Base-by-base conservation (phyloP, 2,329 filamentous ascomycete species). In the Sarocladium oryzae region DNA sequence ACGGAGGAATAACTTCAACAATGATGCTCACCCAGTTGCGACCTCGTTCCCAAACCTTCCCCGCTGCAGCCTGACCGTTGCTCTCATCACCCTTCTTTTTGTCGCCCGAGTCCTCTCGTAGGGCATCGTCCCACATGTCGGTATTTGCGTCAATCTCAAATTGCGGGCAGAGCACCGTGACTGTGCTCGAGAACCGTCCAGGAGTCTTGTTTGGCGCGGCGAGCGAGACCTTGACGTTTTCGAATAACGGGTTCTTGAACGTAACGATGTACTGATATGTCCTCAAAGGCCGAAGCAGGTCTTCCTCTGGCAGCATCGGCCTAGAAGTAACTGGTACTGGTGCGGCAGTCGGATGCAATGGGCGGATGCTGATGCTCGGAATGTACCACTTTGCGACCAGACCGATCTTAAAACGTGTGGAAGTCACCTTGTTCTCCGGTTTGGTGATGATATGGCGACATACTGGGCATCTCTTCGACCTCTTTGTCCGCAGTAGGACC, bases 401-500 rank as follows among this genome's bases (percentile, higher is more conserved):
- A 51, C 89, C 87, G 66, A 99, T 96, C 61, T 92, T 88, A 78
- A 93, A 97, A 26, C 91, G 86, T 6, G 88, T 93, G 50, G 87
- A 92, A 43, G 84, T 82, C 28, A 95, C 85, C 68, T 97, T 99
- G 53, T 85, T 81, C 68, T 99, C 93, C 13, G 92, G 93, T 66
- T 95, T 95, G 55, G 89, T 88, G 59, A 99, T 86, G 63, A 97
- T 96, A 70, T 97, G 92, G 11, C 93, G 86, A 69, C 93, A 99
- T 10, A 85, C 80, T 49, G 89, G 86, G 68, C 93, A 99, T 41
- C 93, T 88, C 71, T 96, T 97, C 18, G 89, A 90, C 33, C 92
- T 86, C 64, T 96, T 96, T 0, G 92, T 95, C 52, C 89, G 85
- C 13, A 99, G 81, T 2, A 95, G 78, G 15, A 88, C 86, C 0